Evolutionary conservation across 306 rosid genomes (phyloP), one percentile per base, ranked within the genome.

Genomic region (Quercus parvula): DNA sequence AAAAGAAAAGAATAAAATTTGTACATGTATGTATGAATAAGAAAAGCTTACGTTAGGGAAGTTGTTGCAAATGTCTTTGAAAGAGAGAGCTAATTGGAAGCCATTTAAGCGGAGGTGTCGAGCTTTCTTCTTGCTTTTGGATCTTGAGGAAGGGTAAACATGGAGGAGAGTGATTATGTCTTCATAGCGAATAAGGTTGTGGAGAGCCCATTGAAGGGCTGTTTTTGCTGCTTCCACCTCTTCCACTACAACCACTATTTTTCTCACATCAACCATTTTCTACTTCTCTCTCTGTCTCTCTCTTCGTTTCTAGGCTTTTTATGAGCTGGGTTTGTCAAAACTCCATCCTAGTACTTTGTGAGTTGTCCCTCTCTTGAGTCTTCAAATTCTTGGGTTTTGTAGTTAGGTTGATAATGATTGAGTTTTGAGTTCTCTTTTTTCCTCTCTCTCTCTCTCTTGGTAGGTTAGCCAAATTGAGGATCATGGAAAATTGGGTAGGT

Each of bases 161-260:
- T 94, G 97, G 72, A 94, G 97, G 9, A 94, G 94, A 18, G 92
- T 92, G 55, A 94, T 75, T 55, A 84, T 80, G 84, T 94, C 99
- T 8, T 97, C 99, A 54, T 57, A 78, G 56, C 98, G 92, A 75
- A 91, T 66, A 33, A 92, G 87, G 76, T 94, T 92, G 51, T 74
- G 81, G 17, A 94, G 97, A 49, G 95, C 92, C 99, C 99, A 94
- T 70, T 77, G 64, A 22, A 94, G 87, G 51, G 97, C 99, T 11
- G 87, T 90, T 88, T 91, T 91, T 11, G 99, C 90, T 64, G 77
- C 94, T n/a, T 91, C 97, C 57, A 75, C 95, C 27, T 94, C 99
- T 84, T 94, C 99, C 38, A 94, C 99, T 27, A 92, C 88, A 38
- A 90, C 97, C 58, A 81, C 94, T 55, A 92, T 92, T 87, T 89